phyloP scores from a whole-genome alignment of 2,329 filamentous ascomycete species.

The Dactylonectria macrodidyma region DNA sequence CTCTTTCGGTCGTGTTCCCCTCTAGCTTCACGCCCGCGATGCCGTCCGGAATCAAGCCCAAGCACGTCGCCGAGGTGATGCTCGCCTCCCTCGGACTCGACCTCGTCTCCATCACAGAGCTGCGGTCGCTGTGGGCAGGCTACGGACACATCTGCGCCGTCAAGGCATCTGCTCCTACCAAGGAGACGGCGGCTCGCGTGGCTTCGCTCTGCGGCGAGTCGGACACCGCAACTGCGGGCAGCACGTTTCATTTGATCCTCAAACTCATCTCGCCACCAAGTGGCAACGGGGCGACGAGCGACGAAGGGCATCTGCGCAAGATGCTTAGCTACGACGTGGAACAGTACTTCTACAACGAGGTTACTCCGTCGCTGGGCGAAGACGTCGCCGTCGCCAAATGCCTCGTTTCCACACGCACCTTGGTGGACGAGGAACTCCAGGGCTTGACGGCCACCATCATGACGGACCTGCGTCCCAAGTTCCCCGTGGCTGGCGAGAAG shows the following conservation, averaged over 20 bases:
- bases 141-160: conserved; percentile 71
- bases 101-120: conserved; percentile 54
- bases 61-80: conserved; percentile 56
- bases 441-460: conserved; percentile 69
- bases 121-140: conserved; percentile 66
- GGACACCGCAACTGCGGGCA: conserved; percentile 31
- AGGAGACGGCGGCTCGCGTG: conserved; percentile 31
- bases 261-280: conserved; percentile 70
- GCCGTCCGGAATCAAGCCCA: conserved; percentile 24
- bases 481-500: conserved; percentile 71
- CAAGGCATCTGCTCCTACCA: conserved; percentile 55
- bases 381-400: conserved; percentile 66
- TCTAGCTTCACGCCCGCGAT: neutral
- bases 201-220: conserved; percentile 27
- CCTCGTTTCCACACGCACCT: conserved; percentile 59
- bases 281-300: conserved; percentile 41
- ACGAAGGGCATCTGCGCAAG: conserved; percentile 76
- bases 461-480: conserved; percentile 67
- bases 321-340: conserved; percentile 78
- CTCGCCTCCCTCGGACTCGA: conserved; percentile 58
- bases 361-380: conserved; percentile 65
- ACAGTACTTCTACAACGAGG: conserved; percentile 73
- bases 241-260: conserved; percentile 63
- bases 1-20: too few relatives aligned
- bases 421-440: conserved; percentile 50